phyloP scores from a whole-genome alignment of 306 rosid genomes.

The Dryas alaskensis region DNA sequence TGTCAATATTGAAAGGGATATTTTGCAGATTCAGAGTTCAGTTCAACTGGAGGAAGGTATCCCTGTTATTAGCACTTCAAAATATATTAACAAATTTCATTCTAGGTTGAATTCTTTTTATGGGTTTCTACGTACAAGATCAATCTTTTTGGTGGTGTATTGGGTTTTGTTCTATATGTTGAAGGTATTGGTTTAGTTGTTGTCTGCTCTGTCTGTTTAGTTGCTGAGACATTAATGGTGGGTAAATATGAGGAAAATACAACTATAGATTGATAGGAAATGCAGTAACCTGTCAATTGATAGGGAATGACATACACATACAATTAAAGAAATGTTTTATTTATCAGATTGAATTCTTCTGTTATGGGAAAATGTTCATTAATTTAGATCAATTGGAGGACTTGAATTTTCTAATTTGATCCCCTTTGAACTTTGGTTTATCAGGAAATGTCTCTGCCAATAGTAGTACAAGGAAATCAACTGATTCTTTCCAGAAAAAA shows the following conservation, averaged over 20 bases:
- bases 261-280: background rate
- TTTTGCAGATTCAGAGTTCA: slow-evolving; percentile 57
- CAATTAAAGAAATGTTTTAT: background rate
- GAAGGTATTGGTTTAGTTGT: background rate
- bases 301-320: background rate
- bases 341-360: background rate
- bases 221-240: background rate
- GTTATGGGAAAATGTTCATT: background rate
- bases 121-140: background rate
- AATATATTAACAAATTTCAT: too few relatives aligned
- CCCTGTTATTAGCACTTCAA: background rate
- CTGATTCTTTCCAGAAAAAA: slow-evolving; percentile 36
- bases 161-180: slow-evolving; percentile 6
- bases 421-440: background rate
- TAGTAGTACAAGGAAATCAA: slow-evolving; percentile 12
- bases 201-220: background rate
- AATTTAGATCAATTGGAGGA: background rate
- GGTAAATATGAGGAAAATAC: background rate
- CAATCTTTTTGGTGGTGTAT: background rate
- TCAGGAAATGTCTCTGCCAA: slow-evolving; percentile 13
- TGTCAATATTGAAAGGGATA: slow-evolving; percentile 56
- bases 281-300: background rate
- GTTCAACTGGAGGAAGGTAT: slow-evolving; percentile 41
- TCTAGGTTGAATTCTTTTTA: background rate
- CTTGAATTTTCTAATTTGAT: background rate